Evolutionary conservation across 1,284 basidiomycete species (phyloP).

Genomic region (Microbotryomycetes sp.): DNA sequence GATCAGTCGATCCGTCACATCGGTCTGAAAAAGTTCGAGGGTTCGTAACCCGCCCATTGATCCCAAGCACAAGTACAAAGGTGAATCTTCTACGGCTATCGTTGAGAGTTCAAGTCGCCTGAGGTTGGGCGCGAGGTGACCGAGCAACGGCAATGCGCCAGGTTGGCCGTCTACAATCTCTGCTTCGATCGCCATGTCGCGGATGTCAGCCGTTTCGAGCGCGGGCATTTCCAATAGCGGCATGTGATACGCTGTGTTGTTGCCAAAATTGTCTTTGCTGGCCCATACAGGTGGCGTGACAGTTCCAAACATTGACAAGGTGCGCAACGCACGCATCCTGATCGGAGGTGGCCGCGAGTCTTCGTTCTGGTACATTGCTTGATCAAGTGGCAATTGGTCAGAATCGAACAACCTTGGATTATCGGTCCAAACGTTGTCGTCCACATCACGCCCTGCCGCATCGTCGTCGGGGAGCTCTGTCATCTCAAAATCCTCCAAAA

Average conservation of each 20-base stretch:
- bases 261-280: background rate
- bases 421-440: background rate
- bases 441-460: background rate
- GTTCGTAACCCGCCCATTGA: slow-evolving; percentile 7
- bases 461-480: background rate
- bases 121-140: slow-evolving; percentile 14
- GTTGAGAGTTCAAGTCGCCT: background rate
- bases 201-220: slow-evolving; percentile 1
- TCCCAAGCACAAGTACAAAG: slow-evolving; percentile 13
- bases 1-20: slow-evolving; percentile 19
- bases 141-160: slow-evolving; percentile 11
- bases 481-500: background rate
- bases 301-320: background rate
- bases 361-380: background rate
- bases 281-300: slow-evolving; percentile 16
- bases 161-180: slow-evolving; percentile 2
- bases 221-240: slow-evolving; percentile 24
- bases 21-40: slow-evolving; percentile 18
- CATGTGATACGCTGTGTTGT: slow-evolving; percentile 2
- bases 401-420: background rate
- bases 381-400: background rate
- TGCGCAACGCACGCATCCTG: slow-evolving; percentile 3
- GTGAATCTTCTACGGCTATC: background rate
- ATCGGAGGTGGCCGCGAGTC: slow-evolving; percentile 9
- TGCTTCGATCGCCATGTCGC: slow-evolving; percentile 8